Percentiles rank a stretch among this genome's conserved stretches.
These are phyloP conservation scores for Mycena capillaripes DNA, from an alignment of 768 basidiomycete species.

Conservation along the genomic window DNA sequence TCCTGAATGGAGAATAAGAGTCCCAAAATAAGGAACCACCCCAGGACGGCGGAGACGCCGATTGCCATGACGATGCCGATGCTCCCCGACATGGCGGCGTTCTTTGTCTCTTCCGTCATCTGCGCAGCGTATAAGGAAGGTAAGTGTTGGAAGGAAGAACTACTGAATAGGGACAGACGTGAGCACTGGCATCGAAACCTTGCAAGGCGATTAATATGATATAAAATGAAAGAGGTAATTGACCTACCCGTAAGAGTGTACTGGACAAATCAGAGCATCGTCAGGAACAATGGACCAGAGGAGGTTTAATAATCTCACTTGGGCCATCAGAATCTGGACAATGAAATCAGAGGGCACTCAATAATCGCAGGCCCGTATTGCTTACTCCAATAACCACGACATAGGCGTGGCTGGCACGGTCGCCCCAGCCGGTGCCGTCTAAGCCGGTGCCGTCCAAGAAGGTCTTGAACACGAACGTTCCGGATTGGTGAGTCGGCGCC, in stretches of 20 bases:
- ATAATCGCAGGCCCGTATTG: background rate
- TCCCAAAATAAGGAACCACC: slow-evolving; percentile 81
- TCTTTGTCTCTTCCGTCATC: slow-evolving; percentile 87
- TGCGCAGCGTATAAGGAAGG: slow-evolving; percentile 35
- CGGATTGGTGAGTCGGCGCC: slow-evolving; percentile 79
- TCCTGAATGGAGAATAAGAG: slow-evolving; percentile 86
- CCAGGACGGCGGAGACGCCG: slow-evolving; percentile 78
- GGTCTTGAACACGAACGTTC: slow-evolving; percentile 75
- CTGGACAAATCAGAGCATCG: slow-evolving; percentile 34
- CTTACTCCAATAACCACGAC: slow-evolving; percentile 75
- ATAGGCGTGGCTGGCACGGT: slow-evolving; percentile 77
- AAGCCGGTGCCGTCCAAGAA: slow-evolving; percentile 79
- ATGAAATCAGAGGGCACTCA: background rate
- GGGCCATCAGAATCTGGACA: slow-evolving; percentile 74
- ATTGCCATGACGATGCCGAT: slow-evolving; percentile 81
- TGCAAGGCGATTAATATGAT: background rate
- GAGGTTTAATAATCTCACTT: slow-evolving; percentile 51
- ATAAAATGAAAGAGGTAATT: background rate
- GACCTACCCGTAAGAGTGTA: slow-evolving; percentile 77
- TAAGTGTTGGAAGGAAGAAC: too few relatives aligned
- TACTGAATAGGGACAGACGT: slow-evolving; percentile 54
- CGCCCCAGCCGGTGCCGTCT: slow-evolving; percentile 66
- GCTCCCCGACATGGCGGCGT: slow-evolving; percentile 75
- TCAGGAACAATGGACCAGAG: background rate
- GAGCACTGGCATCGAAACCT: slow-evolving; percentile 84